phyloP scores from a whole-genome alignment of 257 asterid species.

The Solanum pennellii region DNA sequence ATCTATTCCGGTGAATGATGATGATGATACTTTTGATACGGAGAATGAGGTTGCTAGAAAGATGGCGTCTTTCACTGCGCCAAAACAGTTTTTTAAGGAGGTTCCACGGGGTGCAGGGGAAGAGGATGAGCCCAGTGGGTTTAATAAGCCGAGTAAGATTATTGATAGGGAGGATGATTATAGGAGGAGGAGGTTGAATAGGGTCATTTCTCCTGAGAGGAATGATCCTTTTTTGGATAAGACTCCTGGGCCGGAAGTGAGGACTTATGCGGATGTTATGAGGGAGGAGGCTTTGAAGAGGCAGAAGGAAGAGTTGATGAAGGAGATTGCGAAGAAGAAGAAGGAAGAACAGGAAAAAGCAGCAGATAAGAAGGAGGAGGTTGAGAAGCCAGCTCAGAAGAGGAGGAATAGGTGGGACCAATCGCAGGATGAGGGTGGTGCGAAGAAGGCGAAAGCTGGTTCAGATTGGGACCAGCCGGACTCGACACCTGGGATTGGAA shows the following conservation, averaged over 20 bases:
- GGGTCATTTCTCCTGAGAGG: slow-evolving; percentile 79
- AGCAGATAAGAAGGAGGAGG: slow-evolving; percentile 28
- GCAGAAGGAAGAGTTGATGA: slow-evolving; percentile 68
- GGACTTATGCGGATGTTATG: slow-evolving; percentile 89
- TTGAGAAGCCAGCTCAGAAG: slow-evolving; percentile 55
- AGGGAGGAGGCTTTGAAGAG: slow-evolving; percentile 67
- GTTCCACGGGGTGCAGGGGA: slow-evolving; percentile 54
- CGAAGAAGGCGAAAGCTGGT: slow-evolving; percentile 50
- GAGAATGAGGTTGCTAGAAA: slow-evolving; percentile 71
- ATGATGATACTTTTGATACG: slow-evolving; percentile 45
- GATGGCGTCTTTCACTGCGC: slow-evolving; percentile 78
- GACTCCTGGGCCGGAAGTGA: slow-evolving; percentile 75
- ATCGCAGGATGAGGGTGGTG: slow-evolving; percentile 63
- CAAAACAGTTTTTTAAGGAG: slow-evolving; percentile 66
- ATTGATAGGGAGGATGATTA: slow-evolving; percentile 87
- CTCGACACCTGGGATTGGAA: slow-evolving; percentile 81
- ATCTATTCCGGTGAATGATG: slow-evolving; percentile 76
- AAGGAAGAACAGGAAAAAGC: slow-evolving; percentile 50
- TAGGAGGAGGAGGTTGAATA: slow-evolving; percentile 65
- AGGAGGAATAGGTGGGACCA: slow-evolving; percentile 95
- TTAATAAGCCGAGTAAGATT: slow-evolving; percentile 64
- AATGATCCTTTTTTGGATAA: slow-evolving; percentile 78
- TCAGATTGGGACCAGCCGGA: slow-evolving; percentile 93
- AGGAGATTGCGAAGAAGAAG: slow-evolving; percentile 69
- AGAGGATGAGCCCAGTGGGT: slow-evolving; percentile 55